phyloP scores from a whole-genome alignment of 768 basidiomycete genomes.

The Lactifluus hygrophoroides region DNA sequence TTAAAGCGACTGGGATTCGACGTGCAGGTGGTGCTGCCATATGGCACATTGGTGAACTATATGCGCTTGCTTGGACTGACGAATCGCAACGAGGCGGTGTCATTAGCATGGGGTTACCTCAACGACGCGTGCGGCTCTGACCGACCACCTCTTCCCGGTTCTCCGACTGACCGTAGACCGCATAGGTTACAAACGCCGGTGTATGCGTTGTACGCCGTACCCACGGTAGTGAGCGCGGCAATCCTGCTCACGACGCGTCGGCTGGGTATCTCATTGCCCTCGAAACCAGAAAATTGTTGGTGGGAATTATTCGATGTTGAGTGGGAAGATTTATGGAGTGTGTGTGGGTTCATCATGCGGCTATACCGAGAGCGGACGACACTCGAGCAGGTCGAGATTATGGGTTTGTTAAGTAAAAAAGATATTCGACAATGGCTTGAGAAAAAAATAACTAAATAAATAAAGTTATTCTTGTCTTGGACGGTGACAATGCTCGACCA shows the following conservation, averaged over 20 bases:
- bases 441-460: slow-evolving; percentile 26
- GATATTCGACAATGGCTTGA: slow-evolving; percentile 81
- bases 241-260: slow-evolving; percentile 77
- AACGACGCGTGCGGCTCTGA: slow-evolving; percentile 83
- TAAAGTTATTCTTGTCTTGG: not conserved
- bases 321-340: slow-evolving; percentile 82
- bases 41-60: slow-evolving; percentile 93
- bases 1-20: slow-evolving; percentile 95
- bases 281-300: slow-evolving; percentile 68
- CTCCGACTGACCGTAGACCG: not conserved
- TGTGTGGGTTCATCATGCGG: slow-evolving; percentile 78
- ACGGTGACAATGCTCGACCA: slow-evolving; percentile 72
- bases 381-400: slow-evolving; percentile 40
- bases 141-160: not conserved
- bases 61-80: slow-evolving; percentile 83
- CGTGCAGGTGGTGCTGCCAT: slow-evolving; percentile 86
- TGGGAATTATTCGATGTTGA: slow-evolving; percentile 91
- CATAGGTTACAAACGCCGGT: slow-evolving; percentile 88
- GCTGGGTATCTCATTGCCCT: slow-evolving; percentile 66
- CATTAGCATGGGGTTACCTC: slow-evolving; percentile 85
- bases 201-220: slow-evolving; percentile 82
- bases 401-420: slow-evolving; percentile 60
- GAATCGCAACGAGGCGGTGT: slow-evolving; percentile 57
- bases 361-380: slow-evolving; percentile 53
- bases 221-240: slow-evolving; percentile 82